Base-by-base conservation (phyloP, 2,329 filamentous ascomycete species). In the Diplocarpon mali region DNA sequence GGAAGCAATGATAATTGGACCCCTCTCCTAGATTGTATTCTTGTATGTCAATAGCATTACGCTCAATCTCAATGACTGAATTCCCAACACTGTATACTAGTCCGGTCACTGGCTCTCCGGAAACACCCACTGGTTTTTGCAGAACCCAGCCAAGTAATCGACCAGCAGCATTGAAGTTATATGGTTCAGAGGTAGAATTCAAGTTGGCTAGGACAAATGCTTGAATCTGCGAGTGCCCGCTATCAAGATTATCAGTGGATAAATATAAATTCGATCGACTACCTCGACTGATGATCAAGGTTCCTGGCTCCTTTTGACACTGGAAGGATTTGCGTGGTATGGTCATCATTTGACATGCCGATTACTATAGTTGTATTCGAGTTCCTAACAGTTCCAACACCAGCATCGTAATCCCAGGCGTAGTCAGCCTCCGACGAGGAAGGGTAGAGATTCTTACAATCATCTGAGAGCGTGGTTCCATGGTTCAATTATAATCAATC, bases 1-100 rank as follows among this genome's bases (percentile, higher is more conserved):
- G 65, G 46, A 70, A 72, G 3, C 83, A 82, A 48, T 83, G 75
- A 60, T 76, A 85, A 62, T 87, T 86, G 60, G 88, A 63, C 62
- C 87, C 80, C 58, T 87, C 83, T 13, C 71, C 83, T 0, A 83
- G 83, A 56, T 87, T 87, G 55, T 83, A 69, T 48, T 75, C 61
- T 53, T 83, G 77, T 36, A 85, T 71, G 48, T 83, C 77, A n/a
- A 68, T 53, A 9, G 72, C 73, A 38, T 70, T 62, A 28, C 82
- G 70, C 12, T 64, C 63, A 13, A 85, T 67, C 31, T 82, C 62
- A 60, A 86, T 82, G 8, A 77, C 77, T 2, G 75, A 80, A 62
- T 87, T 87, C 62, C 87, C 83, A 7, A 87, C 79, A 14, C 66
- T 68, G 65, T 70, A 77, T 47, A 78, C 67, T 14, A 67, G 70